Evolutionary conservation across 2,329 filamentous ascomycete genomes (phyloP).

Genomic region (Monosporascus cannonballus): DNA sequence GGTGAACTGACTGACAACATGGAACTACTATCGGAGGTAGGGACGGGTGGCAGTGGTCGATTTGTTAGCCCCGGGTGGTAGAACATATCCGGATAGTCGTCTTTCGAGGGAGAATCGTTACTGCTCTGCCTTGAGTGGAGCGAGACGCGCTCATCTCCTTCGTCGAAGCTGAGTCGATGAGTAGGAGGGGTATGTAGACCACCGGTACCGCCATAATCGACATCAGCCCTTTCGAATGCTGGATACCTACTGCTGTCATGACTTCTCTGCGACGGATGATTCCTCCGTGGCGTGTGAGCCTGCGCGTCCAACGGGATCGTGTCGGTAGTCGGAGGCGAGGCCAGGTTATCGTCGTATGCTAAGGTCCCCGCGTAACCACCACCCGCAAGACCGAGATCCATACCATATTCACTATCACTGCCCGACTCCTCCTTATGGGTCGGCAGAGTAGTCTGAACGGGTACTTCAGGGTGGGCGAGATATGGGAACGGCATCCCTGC

Average conservation of each 20-base stretch:
- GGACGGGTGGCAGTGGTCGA: slow-evolving; percentile 59
- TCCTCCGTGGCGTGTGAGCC: slow-evolving; percentile 39
- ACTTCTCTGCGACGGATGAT: slow-evolving; percentile 30
- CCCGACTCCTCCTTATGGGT: slow-evolving; percentile 48
- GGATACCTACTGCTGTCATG: slow-evolving; percentile 34
- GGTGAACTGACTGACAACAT: slow-evolving; percentile 42
- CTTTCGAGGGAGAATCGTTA: slow-evolving; percentile 60
- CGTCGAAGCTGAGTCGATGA: slow-evolving; percentile 81
- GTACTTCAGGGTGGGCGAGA: slow-evolving; percentile 31
- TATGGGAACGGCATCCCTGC: slow-evolving; percentile 41
- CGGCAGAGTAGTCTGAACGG: slow-evolving; percentile 32
- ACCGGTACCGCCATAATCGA: slow-evolving; percentile 87
- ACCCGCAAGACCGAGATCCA: slow-evolving; percentile 70
- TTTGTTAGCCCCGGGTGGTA: slow-evolving; percentile 77
- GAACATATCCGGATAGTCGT: slow-evolving; percentile 84
- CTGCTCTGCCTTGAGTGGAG: slow-evolving; percentile 50
- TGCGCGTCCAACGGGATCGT: slow-evolving; percentile 39
- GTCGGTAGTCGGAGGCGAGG: slow-evolving; percentile 32
- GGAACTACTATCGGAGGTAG: slow-evolving; percentile 55
- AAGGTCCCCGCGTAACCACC: slow-evolving; percentile 59
- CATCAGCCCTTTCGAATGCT: slow-evolving; percentile 56
- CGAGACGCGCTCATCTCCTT: slow-evolving; percentile 73
- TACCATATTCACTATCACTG: slow-evolving; percentile 68
- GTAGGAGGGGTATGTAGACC: slow-evolving; percentile 71
- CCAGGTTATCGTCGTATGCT: slow-evolving; percentile 43